These are phyloP conservation scores for Penicillium polonicum DNA, from an alignment of 2,329 filamentous ascomycete genomes.

Conservation along the genomic window DNA sequence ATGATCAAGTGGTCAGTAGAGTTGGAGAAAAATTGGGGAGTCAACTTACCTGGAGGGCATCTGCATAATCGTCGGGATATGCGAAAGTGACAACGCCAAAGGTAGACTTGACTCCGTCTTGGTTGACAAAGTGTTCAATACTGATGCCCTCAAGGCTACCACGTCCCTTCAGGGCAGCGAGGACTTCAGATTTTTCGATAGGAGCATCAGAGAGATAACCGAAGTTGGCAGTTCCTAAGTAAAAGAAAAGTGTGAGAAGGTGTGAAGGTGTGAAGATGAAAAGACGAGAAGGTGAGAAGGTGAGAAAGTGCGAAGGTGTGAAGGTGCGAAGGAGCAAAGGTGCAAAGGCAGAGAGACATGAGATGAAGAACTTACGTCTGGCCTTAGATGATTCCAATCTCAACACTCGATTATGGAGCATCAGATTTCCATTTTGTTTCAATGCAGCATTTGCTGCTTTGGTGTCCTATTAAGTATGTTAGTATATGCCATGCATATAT, in stretches of 20 bases:
- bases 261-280: background rate
- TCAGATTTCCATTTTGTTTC: background rate
- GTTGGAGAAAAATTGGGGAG: background rate
- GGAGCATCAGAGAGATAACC: background rate
- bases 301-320: background rate
- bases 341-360: background rate
- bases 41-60: conserved; percentile 17
- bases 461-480: background rate
- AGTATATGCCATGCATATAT: background rate
- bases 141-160: background rate
- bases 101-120: background rate
- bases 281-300: background rate
- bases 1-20: background rate
- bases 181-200: conserved; percentile 14
- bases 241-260: background rate
- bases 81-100: conserved; percentile 7
- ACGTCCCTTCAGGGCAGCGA: conserved; percentile 23
- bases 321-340: background rate
- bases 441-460: conserved; percentile 13
- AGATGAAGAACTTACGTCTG: conserved; percentile 1
- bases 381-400: conserved; percentile 3
- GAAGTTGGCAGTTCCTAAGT: conserved; percentile 2
- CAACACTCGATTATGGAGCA: background rate
- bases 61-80: conserved; percentile 7
- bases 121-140: background rate